These are phyloP conservation scores for Pseudomassariella vexata DNA, from an alignment of 2,329 filamentous ascomycete species.

Conservation along the genomic window DNA sequence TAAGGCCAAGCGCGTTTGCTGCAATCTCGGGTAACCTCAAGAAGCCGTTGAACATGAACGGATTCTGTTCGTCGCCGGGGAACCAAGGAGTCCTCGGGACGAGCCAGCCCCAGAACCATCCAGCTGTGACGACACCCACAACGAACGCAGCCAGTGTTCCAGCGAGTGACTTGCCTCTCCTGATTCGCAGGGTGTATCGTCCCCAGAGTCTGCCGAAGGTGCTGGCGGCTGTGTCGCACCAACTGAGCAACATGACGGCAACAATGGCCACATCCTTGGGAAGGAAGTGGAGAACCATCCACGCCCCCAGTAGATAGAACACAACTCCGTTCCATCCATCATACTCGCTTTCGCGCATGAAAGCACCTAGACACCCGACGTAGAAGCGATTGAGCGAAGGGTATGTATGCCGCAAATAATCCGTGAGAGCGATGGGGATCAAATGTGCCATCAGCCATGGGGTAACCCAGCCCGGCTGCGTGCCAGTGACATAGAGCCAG, in stretches of 20 bases:
- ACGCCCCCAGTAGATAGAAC: conserved; percentile 89
- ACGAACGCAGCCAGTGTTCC: conserved; percentile 80
- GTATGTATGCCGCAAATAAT: conserved; percentile 78
- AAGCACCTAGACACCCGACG: conserved; percentile 73
- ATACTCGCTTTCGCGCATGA: conserved; percentile 97
- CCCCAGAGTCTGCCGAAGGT: conserved; percentile 91
- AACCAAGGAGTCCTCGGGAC: conserved; percentile 64
- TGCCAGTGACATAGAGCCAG: conserved; percentile 74
- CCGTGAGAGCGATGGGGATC: conserved; percentile 76
- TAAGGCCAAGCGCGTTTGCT: conserved; percentile 56
- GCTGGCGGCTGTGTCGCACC: conserved; percentile 96
- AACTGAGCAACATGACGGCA: conserved; percentile 83
- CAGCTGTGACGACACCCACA: conserved; percentile 77
- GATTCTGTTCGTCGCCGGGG: conserved; percentile 60
- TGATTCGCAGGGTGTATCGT: conserved; percentile 77
- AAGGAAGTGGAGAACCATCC: conserved; percentile 78
- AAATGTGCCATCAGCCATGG: conserved; percentile 77
- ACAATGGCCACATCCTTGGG: conserved; percentile 92
- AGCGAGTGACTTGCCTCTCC: conserved; percentile 85
- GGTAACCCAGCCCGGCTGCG: conserved; percentile 71
- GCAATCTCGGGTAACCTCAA: conserved; percentile 62
- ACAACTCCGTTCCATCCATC: conserved; percentile 94
- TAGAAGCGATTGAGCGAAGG: conserved; percentile 81
- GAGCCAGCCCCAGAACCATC: conserved; percentile 82
- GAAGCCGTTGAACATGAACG: conserved; percentile 76